Percentiles rank a stretch among this genome's conserved stretches.
Conservation (phyloP, 352 stramenopile genomes). For the Pythium graminicola region DNA sequence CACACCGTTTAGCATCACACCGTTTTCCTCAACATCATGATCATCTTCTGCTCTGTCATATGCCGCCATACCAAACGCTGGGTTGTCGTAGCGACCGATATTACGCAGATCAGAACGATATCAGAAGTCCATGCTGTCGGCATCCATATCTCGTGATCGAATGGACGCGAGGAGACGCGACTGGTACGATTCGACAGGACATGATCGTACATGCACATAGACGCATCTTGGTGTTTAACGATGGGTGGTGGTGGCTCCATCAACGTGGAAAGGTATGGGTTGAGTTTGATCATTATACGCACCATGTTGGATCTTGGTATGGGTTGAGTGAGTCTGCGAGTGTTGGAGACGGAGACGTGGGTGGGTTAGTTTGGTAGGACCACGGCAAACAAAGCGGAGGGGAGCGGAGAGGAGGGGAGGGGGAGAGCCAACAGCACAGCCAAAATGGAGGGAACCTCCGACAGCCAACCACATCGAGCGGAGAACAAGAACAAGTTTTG, state of each 20-base stretch:
- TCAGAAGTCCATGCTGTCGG: background rate
- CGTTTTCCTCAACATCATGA: background rate
- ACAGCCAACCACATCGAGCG: slow-evolving; percentile 22
- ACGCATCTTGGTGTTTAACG: too few relatives aligned
- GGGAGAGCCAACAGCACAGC: slow-evolving; percentile 11
- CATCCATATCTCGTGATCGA: background rate
- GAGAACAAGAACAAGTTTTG: background rate
- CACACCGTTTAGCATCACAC: background rate
- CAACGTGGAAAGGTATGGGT: too few relatives aligned
- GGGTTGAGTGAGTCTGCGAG: slow-evolving; percentile 26
- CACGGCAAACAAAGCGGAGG: background rate
- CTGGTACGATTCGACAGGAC: background rate
- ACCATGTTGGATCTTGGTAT: slow-evolving; percentile 27
- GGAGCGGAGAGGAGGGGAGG: slow-evolving; percentile 9
- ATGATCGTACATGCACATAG: too few relatives aligned
- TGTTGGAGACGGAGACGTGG: slow-evolving; percentile 14
- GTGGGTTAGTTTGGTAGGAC: slow-evolving; percentile 15
- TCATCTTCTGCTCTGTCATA: background rate
- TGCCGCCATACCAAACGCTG: background rate
- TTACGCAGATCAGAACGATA: too few relatives aligned
- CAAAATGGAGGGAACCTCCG: slow-evolving; percentile 26
- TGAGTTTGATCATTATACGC: too few relatives aligned
- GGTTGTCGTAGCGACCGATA: too few relatives aligned
- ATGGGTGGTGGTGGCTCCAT: too few relatives aligned
- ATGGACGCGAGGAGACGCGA: background rate